phyloP scores from a whole-genome alignment of 441 rosid species.

The Erysimum cheiri region DNA sequence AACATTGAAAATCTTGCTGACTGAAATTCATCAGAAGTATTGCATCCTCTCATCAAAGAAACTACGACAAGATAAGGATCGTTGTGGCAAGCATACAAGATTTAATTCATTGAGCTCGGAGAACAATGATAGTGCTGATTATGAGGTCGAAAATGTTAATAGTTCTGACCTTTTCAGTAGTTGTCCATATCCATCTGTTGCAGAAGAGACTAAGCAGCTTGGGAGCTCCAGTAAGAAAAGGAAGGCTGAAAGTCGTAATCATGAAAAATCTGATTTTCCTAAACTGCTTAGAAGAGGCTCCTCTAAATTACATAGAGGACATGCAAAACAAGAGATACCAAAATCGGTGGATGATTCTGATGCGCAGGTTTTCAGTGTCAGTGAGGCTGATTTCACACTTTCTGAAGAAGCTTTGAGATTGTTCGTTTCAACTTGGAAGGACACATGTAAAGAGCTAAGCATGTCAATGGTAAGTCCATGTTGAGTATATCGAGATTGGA shows the following conservation, averaged over 20 bases:
- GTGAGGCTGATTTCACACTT: conserved; percentile 58
- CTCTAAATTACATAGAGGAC: conserved; percentile 48
- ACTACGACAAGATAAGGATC: conserved; percentile 59
- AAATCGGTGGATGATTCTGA: conserved; percentile 40
- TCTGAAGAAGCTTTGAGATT: conserved; percentile 52
- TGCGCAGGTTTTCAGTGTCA: conserved; percentile 33
- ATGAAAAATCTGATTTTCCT: neutral
- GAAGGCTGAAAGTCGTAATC: conserved; percentile 44
- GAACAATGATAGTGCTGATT: conserved; percentile 56
- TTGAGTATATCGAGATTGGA: conserved; percentile 19
- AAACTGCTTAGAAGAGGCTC: conserved; percentile 35
- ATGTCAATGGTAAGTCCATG: conserved; percentile 53
- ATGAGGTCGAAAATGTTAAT: conserved; percentile 45
- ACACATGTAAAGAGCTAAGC: conserved; percentile 65
- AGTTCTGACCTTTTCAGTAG: conserved; percentile 57
- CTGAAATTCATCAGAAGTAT: conserved; percentile 46
- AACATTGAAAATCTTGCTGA: conserved; percentile 49
- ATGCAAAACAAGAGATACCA: conserved; percentile 38
- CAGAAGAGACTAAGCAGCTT: conserved; percentile 81
- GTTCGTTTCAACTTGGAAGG: conserved; percentile 91
- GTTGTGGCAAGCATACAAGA: conserved; percentile 78
- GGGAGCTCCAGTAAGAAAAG: conserved; percentile 61
- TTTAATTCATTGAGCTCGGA: conserved; percentile 83
- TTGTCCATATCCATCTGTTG: conserved; percentile 93
- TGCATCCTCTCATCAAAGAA: conserved; percentile 53